Conservation (phyloP, 257 asterid species). For the Solanum chmielewskii region DNA sequence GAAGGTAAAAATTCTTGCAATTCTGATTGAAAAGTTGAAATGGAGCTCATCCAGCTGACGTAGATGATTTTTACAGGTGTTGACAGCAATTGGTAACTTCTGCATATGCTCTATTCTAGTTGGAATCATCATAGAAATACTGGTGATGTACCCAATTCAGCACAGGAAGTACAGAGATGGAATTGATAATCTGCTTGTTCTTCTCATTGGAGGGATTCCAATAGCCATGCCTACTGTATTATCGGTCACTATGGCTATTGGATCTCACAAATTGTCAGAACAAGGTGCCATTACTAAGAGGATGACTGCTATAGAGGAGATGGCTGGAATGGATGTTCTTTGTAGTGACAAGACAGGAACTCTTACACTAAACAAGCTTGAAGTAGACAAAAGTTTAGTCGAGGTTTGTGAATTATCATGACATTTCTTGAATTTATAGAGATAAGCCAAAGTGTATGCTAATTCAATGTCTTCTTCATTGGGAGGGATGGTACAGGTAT, state of each 20-base stretch:
- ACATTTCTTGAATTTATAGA: neutral
- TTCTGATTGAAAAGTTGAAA: neutral
- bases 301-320: conserved; percentile 82
- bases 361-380: conserved; percentile 61
- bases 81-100: conserved; percentile 82
- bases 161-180: conserved; percentile 42
- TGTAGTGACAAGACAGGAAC: conserved; percentile 87
- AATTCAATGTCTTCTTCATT: neutral
- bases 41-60: neutral
- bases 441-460: neutral
- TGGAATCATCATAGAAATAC: conserved; percentile 52
- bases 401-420: conserved; percentile 25
- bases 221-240: conserved; percentile 86
- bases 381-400: conserved; percentile 43
- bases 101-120: conserved; percentile 64
- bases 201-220: conserved; percentile 69
- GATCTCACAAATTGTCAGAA: conserved; percentile 66
- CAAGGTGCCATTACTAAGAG: conserved; percentile 86
- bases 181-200: conserved; percentile 55
- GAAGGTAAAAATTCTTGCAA: conserved; percentile 14
- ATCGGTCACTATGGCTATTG: conserved; percentile 79
- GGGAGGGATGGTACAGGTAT: conserved; percentile 12
- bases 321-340: conserved; percentile 90
- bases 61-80: conserved; percentile 25
- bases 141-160: conserved; percentile 53